Evolutionary conservation across 805 yeast species (phyloP).

Genomic region (Pichia kluyveri): DNA sequence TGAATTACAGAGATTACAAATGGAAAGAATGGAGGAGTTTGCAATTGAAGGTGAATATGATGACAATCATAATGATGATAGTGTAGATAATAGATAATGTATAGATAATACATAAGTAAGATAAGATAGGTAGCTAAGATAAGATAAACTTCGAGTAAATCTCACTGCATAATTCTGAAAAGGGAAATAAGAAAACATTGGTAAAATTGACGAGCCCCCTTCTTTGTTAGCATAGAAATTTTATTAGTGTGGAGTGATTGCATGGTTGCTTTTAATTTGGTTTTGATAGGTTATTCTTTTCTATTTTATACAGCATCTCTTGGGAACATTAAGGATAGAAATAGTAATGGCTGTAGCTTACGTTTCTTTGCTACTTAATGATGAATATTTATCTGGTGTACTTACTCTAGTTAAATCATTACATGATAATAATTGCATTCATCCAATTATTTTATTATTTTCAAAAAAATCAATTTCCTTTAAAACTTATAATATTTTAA

Average conservation of each 20-base stretch:
- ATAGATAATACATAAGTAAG: no score
- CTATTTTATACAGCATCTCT: no score
- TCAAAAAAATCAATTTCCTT: slow-evolving; percentile 8
- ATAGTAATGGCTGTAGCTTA: slow-evolving; percentile 11
- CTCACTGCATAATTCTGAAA: no score
- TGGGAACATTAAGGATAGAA: no score
- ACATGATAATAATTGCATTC: slow-evolving; percentile 9
- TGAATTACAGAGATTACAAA: slow-evolving; percentile 31
- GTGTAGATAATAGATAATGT: neutral
- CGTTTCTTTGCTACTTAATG: slow-evolving; percentile 27
- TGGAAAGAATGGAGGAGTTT: slow-evolving; percentile 3
- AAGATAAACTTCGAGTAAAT: neutral
- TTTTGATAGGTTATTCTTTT: no score
- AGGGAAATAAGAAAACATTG: no score
- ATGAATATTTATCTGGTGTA: slow-evolving; percentile 30
- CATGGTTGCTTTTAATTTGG: no score
- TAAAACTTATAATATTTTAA: slow-evolving; percentile 10
- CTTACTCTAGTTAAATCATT: slow-evolving; percentile 24
- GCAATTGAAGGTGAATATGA: neutral
- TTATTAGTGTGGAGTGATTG: no score
- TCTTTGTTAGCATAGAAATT: no score
- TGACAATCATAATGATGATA: neutral
- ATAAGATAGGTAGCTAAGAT: no score
- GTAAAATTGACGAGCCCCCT: no score
- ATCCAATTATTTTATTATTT: slow-evolving; percentile 19